Evolutionary conservation across 1,284 basidiomycete species (phyloP), one percentile per base, ranked within the genome.

Genomic region (Leucoagaricus sp.): DNA sequence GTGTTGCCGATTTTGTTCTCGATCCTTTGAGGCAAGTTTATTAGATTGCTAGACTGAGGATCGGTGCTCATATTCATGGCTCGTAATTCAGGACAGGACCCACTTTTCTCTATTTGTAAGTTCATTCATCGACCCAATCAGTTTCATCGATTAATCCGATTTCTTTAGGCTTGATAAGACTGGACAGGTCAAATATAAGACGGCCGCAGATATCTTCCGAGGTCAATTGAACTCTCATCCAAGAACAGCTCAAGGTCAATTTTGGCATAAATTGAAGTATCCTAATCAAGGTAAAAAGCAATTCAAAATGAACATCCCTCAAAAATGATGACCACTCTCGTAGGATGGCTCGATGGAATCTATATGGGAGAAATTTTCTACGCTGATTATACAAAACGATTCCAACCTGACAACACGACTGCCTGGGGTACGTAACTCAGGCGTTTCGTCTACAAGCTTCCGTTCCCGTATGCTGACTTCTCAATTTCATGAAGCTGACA

Each of bases 321-420:
- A 2, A 34, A 8, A 45, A 29, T 9, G 38, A 53, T 38, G 8
- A 28, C 17, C 15, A 15, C 13, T 34, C 10, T 26, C 17, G 19
- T 19, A 78, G 76, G 76, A 2, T 78, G 76, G 76, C 67, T 78
- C 15, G 76, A 78, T 58, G 77, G 77, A 1, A 72, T 79, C 25
- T 78, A 78, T 63, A 79, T 79, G 77, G 76, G 76, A 23, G 75
- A 77, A 19, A 65, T 79, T 1, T 78, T 79, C 63, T 79, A 79
- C 57, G 68, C 76, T 0, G 64, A 71, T 48, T 79, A 78, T 59
- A 77, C 74, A 0, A 60, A 69, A 15, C 60, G 59, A 26, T 74
- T 78, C 61, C 69, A 80, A 48, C 59, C 70, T 0, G 62, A 58
- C 21, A 79, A 80, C 57, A 49, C 58, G 3, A 74, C 75, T 12